Evolutionary conservation across 805 yeast species (phyloP), one percentile per base, ranked within the genome.

Genomic region (Sungouiozyma ichnusensis): DNA sequence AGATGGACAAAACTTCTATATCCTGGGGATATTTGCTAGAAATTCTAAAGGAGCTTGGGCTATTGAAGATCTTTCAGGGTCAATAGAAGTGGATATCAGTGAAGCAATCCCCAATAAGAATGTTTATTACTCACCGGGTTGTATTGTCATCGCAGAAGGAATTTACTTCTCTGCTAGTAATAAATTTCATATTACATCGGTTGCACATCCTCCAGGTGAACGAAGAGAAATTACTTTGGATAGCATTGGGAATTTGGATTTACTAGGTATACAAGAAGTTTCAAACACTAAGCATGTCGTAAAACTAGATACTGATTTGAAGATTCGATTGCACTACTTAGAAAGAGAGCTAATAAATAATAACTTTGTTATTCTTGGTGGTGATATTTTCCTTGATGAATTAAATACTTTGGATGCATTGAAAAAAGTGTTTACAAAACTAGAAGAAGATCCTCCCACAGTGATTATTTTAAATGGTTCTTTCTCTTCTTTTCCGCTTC

Each of bases 181-280:
- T 20, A 77, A 73, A 38, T 87, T 92, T 55, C 77, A 81, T 49
- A 94, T 82, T 1, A 72, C 82, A 20, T 73, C 81, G 3, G 70
- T 92, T 39, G 81, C 83, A 3, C 95, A 86, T 45, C 97, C 98
- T 2, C 87, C 92, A 0, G 81, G 86, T 3, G 99, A 92, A 57
- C 68, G 74, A 48, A 69, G 97, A 44, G 78, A 72, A 7, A 60
- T 55, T 0, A 71, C 94, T 1, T 54, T 78, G 43, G 88, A 82
- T 19, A 79, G 81, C 1, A 78, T 78, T 45, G 97, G 95, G 1
- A 73, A 81, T 49, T 52, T 85, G 18, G 97, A 92, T 59, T 80
- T 87, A 49, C 62, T 73, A 43, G 78, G 72, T 13, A 60, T 65
- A 4, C 71, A 71, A 45, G 62, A 64, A 7, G 36, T 43, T 19